Evolutionary conservation across 2,329 filamentous ascomycete genomes (phyloP).

Genomic region (Thielaviopsis populi): DNA sequence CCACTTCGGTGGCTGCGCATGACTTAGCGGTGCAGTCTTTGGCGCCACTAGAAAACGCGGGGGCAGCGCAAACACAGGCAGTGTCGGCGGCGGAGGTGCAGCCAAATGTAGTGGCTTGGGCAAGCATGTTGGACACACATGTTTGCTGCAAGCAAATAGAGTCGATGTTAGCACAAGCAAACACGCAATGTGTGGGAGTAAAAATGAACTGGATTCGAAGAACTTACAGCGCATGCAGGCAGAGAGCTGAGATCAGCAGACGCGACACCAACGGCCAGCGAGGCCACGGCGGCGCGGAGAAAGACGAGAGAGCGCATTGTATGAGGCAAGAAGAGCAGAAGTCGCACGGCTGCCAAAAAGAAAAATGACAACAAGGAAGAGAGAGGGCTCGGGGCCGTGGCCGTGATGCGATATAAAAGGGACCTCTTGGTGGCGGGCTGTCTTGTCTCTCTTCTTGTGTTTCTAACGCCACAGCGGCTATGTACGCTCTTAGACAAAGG

Average conservation of each 20-base stretch:
- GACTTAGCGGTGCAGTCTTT: constrained; percentile 27
- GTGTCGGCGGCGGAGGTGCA: constrained; percentile 21
- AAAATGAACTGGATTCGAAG: background rate
- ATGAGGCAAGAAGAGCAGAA: background rate
- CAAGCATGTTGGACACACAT: constrained; percentile 15
- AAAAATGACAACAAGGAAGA: background rate
- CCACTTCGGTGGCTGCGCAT: constrained; percentile 20
- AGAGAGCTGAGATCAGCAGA: constrained; percentile 13
- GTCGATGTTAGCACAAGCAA: background rate
- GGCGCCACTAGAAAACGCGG: constrained; percentile 26
- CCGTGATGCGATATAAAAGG: background rate
- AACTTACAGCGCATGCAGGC: constrained; percentile 15
- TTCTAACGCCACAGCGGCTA: background rate
- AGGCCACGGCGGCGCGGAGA: constrained; percentile 6
- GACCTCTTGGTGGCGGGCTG: background rate
- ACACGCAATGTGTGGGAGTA: background rate
- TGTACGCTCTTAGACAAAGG: background rate
- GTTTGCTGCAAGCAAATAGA: constrained; percentile 11
- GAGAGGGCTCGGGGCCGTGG: background rate
- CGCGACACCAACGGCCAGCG: constrained; percentile 2
- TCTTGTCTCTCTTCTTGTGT: background rate
- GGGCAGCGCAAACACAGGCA: constrained; percentile 29
- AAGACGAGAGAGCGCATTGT: constrained; percentile 10
- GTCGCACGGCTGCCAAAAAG: background rate
- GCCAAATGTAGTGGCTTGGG: constrained; percentile 12